phyloP scores from a whole-genome alignment of 257 asterid species.

The Echites panduratus region DNA sequence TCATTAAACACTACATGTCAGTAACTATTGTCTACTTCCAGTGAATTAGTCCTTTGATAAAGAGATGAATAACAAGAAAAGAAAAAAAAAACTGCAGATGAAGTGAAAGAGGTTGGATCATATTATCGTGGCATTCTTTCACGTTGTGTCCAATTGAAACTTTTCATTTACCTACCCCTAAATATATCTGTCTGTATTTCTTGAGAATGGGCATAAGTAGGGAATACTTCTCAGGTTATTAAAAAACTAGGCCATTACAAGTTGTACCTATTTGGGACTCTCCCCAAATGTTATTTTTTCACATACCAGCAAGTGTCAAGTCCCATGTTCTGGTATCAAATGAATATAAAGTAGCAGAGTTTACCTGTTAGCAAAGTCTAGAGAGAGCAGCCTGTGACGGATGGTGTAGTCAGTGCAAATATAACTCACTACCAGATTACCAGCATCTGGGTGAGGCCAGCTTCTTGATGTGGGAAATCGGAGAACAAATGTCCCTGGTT shows the following conservation, averaged over 20 bases:
- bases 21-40: no score
- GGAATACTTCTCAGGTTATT: background rate
- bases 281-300: background rate
- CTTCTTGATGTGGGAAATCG: slow-evolving; percentile 88
- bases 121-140: no score
- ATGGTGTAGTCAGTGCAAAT: slow-evolving; percentile 58
- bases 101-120: no score
- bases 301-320: background rate
- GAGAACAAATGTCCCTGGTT: slow-evolving; percentile 73
- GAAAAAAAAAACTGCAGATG: no score
- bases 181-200: no score
- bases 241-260: background rate
- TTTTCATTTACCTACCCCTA: no score
- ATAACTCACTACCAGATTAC: slow-evolving; percentile 68
- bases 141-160: no score
- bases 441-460: slow-evolving; percentile 99
- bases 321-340: background rate
- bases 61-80: no score
- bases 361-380: slow-evolving; percentile 52
- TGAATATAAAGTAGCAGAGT: slow-evolving; percentile 2
- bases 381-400: slow-evolving; percentile 64
- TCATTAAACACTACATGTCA: background rate
- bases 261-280: background rate
- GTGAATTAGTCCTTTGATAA: no score
- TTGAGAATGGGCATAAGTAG: no score